Percentiles rank a stretch among this genome's conserved stretches.
phyloP scores from a whole-genome alignment of 2,329 filamentous ascomycete genomes.

The Claviceps lovelessii region DNA sequence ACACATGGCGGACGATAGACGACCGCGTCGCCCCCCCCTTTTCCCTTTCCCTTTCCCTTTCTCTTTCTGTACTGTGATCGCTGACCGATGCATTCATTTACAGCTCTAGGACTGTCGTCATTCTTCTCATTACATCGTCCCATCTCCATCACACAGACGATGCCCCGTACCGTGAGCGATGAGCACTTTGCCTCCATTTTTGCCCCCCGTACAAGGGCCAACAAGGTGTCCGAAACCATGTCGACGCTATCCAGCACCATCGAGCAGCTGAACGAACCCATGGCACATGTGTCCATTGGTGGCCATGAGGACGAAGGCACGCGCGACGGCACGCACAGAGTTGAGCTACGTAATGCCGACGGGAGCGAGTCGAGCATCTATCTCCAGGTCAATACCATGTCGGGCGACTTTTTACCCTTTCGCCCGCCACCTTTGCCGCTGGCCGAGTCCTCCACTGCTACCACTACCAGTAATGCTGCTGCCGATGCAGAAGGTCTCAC shows the following conservation, averaged over 20 bases:
- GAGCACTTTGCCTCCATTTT: conserved; percentile 81
- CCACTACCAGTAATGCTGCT: conserved; percentile 12
- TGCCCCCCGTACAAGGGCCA: conserved; percentile 35
- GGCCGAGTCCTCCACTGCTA: conserved; percentile 32
- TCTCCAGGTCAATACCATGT: conserved; percentile 53
- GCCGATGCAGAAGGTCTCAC: conserved; percentile 23
- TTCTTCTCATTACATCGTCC: conserved; percentile 96
- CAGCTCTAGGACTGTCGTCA: conserved; percentile 75
- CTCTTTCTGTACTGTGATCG: not conserved
- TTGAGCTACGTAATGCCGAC: conserved; percentile 41
- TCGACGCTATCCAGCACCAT: conserved; percentile 49
- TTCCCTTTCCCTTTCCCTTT: too few relatives aligned
- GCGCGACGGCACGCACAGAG: conserved; percentile 33
- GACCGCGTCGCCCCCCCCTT: too few relatives aligned
- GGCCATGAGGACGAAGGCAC: conserved; percentile 26
- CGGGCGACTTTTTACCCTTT: conserved; percentile 64
- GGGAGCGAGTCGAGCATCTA: conserved; percentile 44
- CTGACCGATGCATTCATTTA: not conserved
- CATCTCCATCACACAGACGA: conserved; percentile 71
- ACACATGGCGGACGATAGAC: not conserved
- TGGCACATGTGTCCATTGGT: conserved; percentile 37
- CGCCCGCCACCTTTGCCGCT: conserved; percentile 68
- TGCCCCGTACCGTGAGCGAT: conserved; percentile 57
- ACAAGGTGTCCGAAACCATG: conserved; percentile 47
- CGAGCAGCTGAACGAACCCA: conserved; percentile 43